Conservation (phyloP, 345 rosid species). For the Anastatica hierochuntica region DNA sequence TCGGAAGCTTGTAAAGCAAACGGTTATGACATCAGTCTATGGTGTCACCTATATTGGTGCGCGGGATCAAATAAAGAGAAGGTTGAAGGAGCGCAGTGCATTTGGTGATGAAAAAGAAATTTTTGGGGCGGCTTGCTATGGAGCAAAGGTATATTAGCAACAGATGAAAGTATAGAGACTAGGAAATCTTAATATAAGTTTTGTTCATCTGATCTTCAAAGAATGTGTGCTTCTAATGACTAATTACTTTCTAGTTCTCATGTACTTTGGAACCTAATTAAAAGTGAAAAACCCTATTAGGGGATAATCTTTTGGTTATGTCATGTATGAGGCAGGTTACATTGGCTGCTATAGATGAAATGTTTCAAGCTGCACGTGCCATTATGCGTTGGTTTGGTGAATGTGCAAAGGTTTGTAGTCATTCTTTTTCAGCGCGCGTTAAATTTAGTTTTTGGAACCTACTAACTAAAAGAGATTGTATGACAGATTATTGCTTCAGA, state of each 20-base stretch:
- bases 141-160: slow-evolving; percentile 68
- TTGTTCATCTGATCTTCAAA: no score
- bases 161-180: background rate
- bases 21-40: slow-evolving; percentile 98
- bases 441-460: background rate
- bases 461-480: no score
- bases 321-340: slow-evolving; percentile 51
- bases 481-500: slow-evolving; percentile 73
- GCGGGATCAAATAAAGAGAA: slow-evolving; percentile 83
- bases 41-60: slow-evolving; percentile 97
- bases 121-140: slow-evolving; percentile 80
- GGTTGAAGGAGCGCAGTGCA: slow-evolving; percentile 82
- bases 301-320: slow-evolving; percentile 7
- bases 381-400: slow-evolving; percentile 97
- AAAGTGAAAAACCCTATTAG: background rate
- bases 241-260: no score
- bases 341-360: slow-evolving; percentile 77
- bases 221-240: no score
- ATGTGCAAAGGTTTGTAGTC: slow-evolving; percentile 70
- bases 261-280: no score
- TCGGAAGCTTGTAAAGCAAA: slow-evolving; percentile 97
- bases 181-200: no score
- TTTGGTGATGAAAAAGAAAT: slow-evolving; percentile 43
- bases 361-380: slow-evolving; percentile 92
- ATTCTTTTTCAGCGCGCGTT: background rate